A percentile compares a stretch with the other conserved stretches of the same genome.
Evolutionary conservation across 768 basidiomycete species (phyloP).

Genomic region (Phaeolepiota aurea): DNA sequence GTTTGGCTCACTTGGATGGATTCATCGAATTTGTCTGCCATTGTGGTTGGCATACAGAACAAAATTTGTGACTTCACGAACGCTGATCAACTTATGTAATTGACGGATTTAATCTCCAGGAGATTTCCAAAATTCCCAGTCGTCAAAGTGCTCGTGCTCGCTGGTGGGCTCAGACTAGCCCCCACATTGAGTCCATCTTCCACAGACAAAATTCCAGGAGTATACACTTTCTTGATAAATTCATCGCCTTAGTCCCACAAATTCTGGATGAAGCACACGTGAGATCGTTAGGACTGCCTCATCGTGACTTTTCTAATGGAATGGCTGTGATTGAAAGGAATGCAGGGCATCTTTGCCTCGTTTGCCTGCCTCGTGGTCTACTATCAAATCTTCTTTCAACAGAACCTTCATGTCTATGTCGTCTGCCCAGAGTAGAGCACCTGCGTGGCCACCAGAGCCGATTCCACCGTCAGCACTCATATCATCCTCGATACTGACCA

Average conservation of each 20-base stretch:
- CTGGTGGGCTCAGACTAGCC: too few species aligned
- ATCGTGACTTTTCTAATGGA: neutral
- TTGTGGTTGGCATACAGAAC: constrained; percentile 11
- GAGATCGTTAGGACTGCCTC: neutral
- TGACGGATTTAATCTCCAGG: too few species aligned
- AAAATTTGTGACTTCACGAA: neutral
- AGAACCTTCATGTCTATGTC: constrained; percentile 28
- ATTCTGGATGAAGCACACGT: too few species aligned
- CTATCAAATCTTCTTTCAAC: constrained; percentile 31
- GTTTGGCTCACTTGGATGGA: constrained; percentile 51
- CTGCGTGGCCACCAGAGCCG: constrained; percentile 39
- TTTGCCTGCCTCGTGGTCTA: constrained; percentile 26
- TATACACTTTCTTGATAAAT: too few species aligned
- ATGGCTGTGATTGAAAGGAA: constrained; percentile 1
- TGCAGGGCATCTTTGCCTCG: constrained; percentile 8
- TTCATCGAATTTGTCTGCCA: constrained; percentile 66
- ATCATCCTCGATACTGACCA: constrained; percentile 8
- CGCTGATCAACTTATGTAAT: too few species aligned
- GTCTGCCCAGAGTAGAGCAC: constrained; percentile 16
- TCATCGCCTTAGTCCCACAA: too few species aligned
- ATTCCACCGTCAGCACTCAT: constrained; percentile 41
- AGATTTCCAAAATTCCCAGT: too few species aligned
- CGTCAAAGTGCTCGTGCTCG: too few species aligned
- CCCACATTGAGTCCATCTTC: too few species aligned
- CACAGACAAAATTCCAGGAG: too few species aligned